Evolutionary conservation across 768 basidiomycete genomes (phyloP).

Genomic region (Boletus edulis): DNA sequence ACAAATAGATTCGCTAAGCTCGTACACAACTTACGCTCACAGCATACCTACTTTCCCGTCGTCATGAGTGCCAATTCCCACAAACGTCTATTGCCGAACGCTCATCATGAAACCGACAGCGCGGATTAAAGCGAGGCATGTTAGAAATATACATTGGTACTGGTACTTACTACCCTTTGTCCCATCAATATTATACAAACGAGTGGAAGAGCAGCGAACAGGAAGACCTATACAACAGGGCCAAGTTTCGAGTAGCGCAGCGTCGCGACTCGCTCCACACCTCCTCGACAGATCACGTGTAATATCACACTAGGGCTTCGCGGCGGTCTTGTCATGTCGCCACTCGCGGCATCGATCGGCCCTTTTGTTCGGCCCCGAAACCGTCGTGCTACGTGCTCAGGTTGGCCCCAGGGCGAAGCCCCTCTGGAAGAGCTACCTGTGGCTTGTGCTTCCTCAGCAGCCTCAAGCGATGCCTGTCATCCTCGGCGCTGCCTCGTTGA

Average conservation of each 20-base stretch:
- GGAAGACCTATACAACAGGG: conserved; percentile 8
- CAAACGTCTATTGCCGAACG: too few species aligned
- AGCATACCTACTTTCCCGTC: too few species aligned
- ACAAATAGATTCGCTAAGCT: too few species aligned
- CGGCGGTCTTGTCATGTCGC: conserved; percentile 1
- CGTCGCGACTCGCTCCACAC: conserved; percentile 9
- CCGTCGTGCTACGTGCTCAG: conserved; percentile 17
- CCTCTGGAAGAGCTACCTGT: conserved; percentile 32
- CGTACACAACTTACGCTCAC: too few species aligned
- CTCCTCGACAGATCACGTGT: conserved; percentile 18
- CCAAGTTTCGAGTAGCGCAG: background rate
- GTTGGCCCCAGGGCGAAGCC: conserved; percentile 19
- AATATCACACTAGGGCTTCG: background rate
- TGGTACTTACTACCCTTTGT: background rate
- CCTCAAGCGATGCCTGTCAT: conserved; percentile 38
- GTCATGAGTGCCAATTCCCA: too few species aligned
- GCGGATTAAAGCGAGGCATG: background rate
- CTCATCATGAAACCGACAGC: too few species aligned
- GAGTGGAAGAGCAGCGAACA: background rate
- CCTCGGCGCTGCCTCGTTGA: conserved; percentile 24
- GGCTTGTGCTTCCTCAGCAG: conserved; percentile 53
- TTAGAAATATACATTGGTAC: conserved; percentile 5
- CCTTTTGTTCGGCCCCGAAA: background rate
- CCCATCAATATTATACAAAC: background rate
- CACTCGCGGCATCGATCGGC: background rate